phyloP scores from a whole-genome alignment of 108 stramenopile genomes.

The Craspedostauros australis region DNA sequence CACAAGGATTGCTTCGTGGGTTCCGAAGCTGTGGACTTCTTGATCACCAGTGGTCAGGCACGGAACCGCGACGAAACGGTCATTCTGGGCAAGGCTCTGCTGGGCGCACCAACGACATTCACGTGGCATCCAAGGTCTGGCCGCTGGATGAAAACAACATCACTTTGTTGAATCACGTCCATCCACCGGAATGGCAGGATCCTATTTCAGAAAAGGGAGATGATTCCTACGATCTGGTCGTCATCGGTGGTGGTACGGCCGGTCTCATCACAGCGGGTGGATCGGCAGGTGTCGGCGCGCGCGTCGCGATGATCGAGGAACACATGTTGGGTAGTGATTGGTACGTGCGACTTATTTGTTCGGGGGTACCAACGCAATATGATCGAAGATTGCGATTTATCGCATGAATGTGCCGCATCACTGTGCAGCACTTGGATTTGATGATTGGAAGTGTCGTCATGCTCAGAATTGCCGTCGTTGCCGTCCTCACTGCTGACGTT shows the following conservation, averaged over 20 bases:
- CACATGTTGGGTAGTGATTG: conserved; percentile 84
- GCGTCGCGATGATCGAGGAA: conserved; percentile 82
- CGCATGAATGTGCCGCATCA: too few species aligned
- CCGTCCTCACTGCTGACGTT: neutral
- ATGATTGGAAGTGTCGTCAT: neutral
- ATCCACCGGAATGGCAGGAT: conserved; percentile 72
- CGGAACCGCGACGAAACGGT: conserved; percentile 49
- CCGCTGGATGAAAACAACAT: conserved; percentile 71
- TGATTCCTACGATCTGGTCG: conserved; percentile 72
- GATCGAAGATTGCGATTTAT: too few species aligned
- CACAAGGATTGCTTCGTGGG: conserved; percentile 59
- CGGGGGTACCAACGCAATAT: too few species aligned
- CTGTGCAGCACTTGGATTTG: too few species aligned
- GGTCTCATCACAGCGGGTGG: conserved; percentile 73
- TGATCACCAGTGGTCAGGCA: conserved; percentile 35
- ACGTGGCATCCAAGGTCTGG: conserved; percentile 48
- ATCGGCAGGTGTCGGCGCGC: conserved; percentile 65
- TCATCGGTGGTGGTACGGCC: conserved; percentile 70
- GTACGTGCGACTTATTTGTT: neutral
- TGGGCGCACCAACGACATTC: conserved; percentile 31
- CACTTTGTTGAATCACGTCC: conserved; percentile 55
- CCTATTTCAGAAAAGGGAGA: conserved; percentile 25
- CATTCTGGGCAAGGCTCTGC: conserved; percentile 26
- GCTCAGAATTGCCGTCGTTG: neutral
- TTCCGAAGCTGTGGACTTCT: conserved; percentile 53